Percentiles rank a stretch among this genome's conserved stretches.
Conservation (phyloP, 2,329 filamentous ascomycete genomes). For the Colletotrichum lupini region DNA sequence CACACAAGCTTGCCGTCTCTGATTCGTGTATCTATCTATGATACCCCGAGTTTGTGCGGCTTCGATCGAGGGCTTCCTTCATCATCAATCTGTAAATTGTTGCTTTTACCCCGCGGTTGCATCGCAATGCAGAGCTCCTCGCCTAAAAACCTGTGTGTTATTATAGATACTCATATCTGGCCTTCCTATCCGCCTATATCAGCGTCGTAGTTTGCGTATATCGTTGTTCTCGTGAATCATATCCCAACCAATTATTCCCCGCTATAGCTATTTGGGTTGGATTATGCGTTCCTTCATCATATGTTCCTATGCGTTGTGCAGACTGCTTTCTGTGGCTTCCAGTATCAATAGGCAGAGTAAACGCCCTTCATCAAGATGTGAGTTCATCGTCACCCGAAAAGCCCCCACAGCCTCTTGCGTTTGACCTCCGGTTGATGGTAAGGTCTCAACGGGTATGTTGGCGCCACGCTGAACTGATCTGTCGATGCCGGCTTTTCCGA, state of each 20-base stretch:
- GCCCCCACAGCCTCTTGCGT: conserved; percentile 23
- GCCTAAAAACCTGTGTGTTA: neutral
- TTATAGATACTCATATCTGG: neutral
- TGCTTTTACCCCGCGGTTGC: neutral
- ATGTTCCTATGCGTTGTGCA: neutral
- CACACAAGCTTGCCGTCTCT: neutral
- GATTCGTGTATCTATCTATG: neutral
- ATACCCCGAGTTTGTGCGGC: neutral
- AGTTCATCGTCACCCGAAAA: conserved; percentile 9
- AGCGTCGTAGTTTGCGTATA: neutral
- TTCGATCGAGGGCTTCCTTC: neutral
- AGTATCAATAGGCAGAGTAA: neutral
- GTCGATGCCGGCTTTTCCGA: neutral
- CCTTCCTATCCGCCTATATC: neutral
- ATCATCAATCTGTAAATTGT: neutral
- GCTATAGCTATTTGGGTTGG: neutral
- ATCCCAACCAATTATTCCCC: neutral
- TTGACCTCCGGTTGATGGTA: conserved; percentile 4
- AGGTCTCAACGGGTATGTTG: conserved; percentile 31
- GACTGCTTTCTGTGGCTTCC: neutral
- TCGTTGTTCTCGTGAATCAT: neutral
- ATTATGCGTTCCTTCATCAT: neutral
- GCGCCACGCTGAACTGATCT: neutral
- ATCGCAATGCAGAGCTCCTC: neutral
- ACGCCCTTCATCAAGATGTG: neutral